These are phyloP conservation scores for Blastobotrys elegans DNA, from an alignment of 1,139 yeast species.

Conservation along the genomic window DNA sequence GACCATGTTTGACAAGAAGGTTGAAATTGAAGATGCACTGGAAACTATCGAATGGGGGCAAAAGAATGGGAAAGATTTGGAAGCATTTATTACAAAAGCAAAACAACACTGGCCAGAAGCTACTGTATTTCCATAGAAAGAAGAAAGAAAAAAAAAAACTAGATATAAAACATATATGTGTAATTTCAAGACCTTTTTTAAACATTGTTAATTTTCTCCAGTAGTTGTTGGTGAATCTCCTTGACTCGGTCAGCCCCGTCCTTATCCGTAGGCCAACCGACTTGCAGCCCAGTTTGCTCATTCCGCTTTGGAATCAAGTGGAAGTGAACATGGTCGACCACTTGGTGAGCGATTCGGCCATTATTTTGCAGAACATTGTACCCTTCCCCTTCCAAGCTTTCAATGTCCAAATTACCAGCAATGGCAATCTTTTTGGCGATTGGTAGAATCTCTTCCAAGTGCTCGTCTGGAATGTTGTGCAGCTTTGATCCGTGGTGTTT, in stretches of 20 bases:
- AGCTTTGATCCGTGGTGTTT: conserved; percentile 88
- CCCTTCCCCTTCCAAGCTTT: conserved; percentile 65
- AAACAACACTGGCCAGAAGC: conserved; percentile 25
- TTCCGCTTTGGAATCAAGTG: conserved; percentile 89
- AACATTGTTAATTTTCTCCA: conserved; percentile 39
- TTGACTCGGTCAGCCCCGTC: conserved; percentile 60
- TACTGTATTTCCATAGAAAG: conserved; percentile 8
- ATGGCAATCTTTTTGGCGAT: conserved; percentile 78
- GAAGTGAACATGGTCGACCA: conserved; percentile 92
- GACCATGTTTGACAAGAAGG: conserved; percentile 4
- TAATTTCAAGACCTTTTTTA: conserved; percentile 2
- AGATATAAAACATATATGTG: neutral
- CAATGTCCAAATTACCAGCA: conserved; percentile 58
- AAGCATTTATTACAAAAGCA: conserved; percentile 18
- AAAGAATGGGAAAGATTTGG: conserved; percentile 14
- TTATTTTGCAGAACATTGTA: conserved; percentile 90
- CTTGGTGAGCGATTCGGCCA: conserved; percentile 90
- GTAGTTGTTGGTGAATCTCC: conserved; percentile 56
- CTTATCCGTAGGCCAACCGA: conserved; percentile 88
- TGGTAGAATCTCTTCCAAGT: conserved; percentile 77
- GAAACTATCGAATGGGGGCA: conserved; percentile 14
- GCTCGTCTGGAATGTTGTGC: conserved; percentile 89
- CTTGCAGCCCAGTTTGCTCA: conserved; percentile 63
- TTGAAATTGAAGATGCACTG: conserved; percentile 12
- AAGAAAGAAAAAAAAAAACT: too few species aligned